Conservation (phyloP, 192 early-diverging fungal genomes). For the Mortierella antarctica region DNA sequence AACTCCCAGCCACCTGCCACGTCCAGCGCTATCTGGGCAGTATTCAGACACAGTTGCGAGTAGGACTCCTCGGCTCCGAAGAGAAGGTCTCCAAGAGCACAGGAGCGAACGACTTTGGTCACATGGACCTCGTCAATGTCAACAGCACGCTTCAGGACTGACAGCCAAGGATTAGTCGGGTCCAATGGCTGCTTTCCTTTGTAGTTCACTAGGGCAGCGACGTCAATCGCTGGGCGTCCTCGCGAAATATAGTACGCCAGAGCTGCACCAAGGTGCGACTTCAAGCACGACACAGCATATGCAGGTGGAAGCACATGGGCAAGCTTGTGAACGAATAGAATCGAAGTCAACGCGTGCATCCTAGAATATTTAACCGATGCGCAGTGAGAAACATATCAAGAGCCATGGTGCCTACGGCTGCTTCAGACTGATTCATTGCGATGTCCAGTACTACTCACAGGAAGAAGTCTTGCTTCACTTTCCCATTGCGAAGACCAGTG, state of each 20-base stretch:
- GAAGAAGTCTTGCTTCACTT: slow-evolving; percentile 59
- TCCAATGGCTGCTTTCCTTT: slow-evolving; percentile 16
- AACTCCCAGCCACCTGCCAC: slow-evolving; percentile 41
- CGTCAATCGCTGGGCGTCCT: slow-evolving; percentile 57
- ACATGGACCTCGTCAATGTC: slow-evolving; percentile 64
- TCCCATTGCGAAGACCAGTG: slow-evolving; percentile 36
- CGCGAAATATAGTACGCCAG: slow-evolving; percentile 53
- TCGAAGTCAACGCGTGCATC: slow-evolving; percentile 66
- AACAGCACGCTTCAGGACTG: slow-evolving; percentile 57
- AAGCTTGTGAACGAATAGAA: slow-evolving; percentile 60
- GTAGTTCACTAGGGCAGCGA: slow-evolving; percentile 40
- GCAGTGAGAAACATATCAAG: too few relatives aligned
- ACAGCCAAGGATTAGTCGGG: slow-evolving; percentile 59
- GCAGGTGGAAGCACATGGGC: slow-evolving; percentile 48
- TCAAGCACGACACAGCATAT: slow-evolving; percentile 57
- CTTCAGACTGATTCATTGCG: too few relatives aligned
- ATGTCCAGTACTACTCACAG: slow-evolving; percentile 29
- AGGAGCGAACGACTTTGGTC: slow-evolving; percentile 62
- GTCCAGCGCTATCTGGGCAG: slow-evolving; percentile 49
- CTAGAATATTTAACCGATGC: background rate
- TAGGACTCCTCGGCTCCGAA: slow-evolving; percentile 29
- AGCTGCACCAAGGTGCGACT: slow-evolving; percentile 38
- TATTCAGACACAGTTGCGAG: slow-evolving; percentile 26
- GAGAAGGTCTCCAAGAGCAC: slow-evolving; percentile 62
- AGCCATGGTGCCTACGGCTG: too few relatives aligned